These are phyloP conservation scores for Agrostemma githago DNA, from an alignment of 148 eudicot species.

Conservation along the genomic window DNA sequence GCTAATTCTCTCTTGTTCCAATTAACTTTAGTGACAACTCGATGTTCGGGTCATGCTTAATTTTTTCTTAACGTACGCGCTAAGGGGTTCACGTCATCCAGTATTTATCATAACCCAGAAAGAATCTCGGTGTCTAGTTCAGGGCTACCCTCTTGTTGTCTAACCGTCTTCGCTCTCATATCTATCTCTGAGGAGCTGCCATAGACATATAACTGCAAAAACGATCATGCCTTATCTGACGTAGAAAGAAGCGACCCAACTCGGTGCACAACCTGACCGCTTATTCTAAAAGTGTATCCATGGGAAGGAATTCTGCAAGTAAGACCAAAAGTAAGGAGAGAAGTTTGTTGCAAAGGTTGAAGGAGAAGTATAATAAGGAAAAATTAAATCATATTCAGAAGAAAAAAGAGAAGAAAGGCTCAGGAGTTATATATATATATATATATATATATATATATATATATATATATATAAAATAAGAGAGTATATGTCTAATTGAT, in stretches of 20 bases:
- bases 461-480: background rate
- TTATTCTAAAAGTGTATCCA: too few species aligned
- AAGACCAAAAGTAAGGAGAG: too few species aligned
- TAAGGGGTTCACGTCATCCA: too few species aligned
- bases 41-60: background rate
- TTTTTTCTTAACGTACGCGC: background rate
- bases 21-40: background rate
- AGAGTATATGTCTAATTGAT: background rate
- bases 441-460: too few species aligned
- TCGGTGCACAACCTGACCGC: background rate
- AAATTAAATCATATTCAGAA: too few species aligned
- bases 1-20: too few species aligned
- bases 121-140: background rate
- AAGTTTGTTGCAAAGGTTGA: too few species aligned
- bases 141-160: background rate
- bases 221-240: background rate
- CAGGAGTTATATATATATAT: too few species aligned
- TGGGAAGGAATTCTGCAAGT: too few species aligned
- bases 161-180: background rate
- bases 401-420: too few species aligned
- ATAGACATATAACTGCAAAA: background rate
- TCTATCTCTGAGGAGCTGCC: too few species aligned
- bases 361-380: too few species aligned
- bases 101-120: background rate
- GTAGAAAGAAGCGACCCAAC: background rate